Base-by-base conservation (phyloP, 1,139 yeast genomes). In the Geotrichum histeridarum region DNA sequence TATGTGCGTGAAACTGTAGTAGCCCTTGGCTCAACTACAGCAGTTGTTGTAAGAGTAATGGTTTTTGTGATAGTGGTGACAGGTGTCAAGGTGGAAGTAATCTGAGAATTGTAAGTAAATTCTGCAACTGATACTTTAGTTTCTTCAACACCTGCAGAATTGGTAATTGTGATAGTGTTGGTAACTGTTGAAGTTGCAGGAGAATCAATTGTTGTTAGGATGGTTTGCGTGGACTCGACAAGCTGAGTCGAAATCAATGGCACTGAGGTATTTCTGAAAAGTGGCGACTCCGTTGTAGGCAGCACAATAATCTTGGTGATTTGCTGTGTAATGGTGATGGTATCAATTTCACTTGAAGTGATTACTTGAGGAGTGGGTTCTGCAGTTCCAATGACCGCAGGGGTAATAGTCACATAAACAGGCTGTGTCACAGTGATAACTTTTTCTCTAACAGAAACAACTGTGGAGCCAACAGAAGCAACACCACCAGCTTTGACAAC, bases 171-270 rank as follows among this genome's bases (percentile, higher is more conserved):
- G 8, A 42, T 14, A 36, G 11, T 36, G 37, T 42, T 42, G 32
- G 55, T 48, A 35, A 48, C 42, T 15, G 52, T 48, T 33, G 54
- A 47, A 42, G 52, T 53, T 8, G 48, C 42, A n/a, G 27, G 22
- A n/a, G 14, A 17, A 18, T 35, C 33, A 11, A 30, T 37, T 1
- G 51, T 53, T 31, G 35, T 43, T 11, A 48, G 18, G 18, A 35
- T n/a, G 38, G 49, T 53, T 8, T 43, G 9, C 30, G 55, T 35
- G 7, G 32, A 11, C n/a, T 31, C 18, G 33, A 36, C 4, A 17
- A 35, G n/a, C 12, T 32, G 27, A 27, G 54, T 52, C 2, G 54
- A 35, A n/a, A 42, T 17, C 14, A 52, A 32, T 6, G 44, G 50
- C 2, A 41, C 46, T 31, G 46, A 15, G 11, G 5, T 31, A 45